Evolutionary conservation across 192 early-diverging fungal species (phyloP), one percentile per base, ranked within the genome.

Genomic region (Dissophora ornata): DNA sequence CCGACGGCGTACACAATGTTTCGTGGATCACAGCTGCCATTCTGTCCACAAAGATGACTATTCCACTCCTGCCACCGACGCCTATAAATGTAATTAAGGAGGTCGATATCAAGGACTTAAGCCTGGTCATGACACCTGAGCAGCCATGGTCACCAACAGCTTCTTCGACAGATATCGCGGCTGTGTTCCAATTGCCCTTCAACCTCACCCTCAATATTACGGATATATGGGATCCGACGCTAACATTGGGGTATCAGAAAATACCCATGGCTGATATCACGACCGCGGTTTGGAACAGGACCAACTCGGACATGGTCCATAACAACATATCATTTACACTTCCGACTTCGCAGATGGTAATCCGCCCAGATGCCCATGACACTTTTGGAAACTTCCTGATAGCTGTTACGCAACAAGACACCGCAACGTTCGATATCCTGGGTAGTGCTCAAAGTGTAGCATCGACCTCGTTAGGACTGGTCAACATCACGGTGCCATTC

Each of bases 121-220:
- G 42, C 12, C 24, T 74, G 5, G 12, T 34, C 9, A 58, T 74
- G 61, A 65, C 62, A 4, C 48, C 55, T 4, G 41, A 74, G 11
- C 61, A 74, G 13, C 70, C 70, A 0, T 74, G 70, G 70, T 26
- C 46, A 19, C 70, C 70, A 0, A 65, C 49, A 3, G 62, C 54
- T n/a, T 19, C 62, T 16, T 74, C 70, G 1, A 22, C 70, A 13
- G 46, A 36, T 19, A 74, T 74, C 46, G 57, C 24, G 12, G 70
- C 70, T n/a, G 30, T 36, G 10, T 74, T 65, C 24, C 61, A 65
- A 28, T 18, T 74, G 1, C 70, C 70, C 1, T 74, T 74, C 48
- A 74, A 74, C 32, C 33, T 74, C 15, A 59, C 70, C 0, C 54
- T 74, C 29, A 64, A 65, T 47, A 74, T 74, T n/a, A 74, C 62